Conservation (phyloP, 176 grass and related monocot genomes). For the Leersia perrieri region DNA sequence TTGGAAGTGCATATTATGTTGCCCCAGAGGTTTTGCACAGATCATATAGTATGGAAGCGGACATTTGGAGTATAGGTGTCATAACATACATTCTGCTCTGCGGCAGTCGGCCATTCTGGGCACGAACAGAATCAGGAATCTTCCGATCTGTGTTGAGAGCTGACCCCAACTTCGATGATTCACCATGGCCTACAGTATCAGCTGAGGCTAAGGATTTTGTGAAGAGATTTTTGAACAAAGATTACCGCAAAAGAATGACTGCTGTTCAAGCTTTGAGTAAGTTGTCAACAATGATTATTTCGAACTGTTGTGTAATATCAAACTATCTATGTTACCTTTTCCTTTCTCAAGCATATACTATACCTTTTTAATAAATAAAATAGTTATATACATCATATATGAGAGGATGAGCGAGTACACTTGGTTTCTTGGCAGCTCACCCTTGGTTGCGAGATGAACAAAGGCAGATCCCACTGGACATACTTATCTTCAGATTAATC, state of each 20-base stretch:
- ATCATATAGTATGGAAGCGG: constrained; percentile 97
- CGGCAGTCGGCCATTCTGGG: constrained; percentile 96
- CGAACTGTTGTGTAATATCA: background rate
- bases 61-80: constrained; percentile 99
- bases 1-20: constrained; percentile 97
- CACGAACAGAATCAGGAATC: constrained; percentile 97
- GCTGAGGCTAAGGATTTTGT: constrained; percentile 95
- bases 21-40: constrained; percentile 97
- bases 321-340: background rate
- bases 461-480: constrained; percentile 73
- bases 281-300: constrained; percentile 33
- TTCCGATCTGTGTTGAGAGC: constrained; percentile 96
- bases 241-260: constrained; percentile 99
- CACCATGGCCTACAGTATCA: constrained; percentile 90
- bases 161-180: constrained; percentile 95
- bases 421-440: constrained; percentile 55
- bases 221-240: constrained; percentile 94
- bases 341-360: background rate
- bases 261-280: constrained; percentile 98
- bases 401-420: background rate
- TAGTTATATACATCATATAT: background rate
- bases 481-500: constrained; percentile 83
- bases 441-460: constrained; percentile 83
- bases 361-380: background rate
- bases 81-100: constrained; percentile 98